Base-by-base conservation (phyloP, 2,329 filamentous ascomycete species). In the Sporothrix schenckii region DNA sequence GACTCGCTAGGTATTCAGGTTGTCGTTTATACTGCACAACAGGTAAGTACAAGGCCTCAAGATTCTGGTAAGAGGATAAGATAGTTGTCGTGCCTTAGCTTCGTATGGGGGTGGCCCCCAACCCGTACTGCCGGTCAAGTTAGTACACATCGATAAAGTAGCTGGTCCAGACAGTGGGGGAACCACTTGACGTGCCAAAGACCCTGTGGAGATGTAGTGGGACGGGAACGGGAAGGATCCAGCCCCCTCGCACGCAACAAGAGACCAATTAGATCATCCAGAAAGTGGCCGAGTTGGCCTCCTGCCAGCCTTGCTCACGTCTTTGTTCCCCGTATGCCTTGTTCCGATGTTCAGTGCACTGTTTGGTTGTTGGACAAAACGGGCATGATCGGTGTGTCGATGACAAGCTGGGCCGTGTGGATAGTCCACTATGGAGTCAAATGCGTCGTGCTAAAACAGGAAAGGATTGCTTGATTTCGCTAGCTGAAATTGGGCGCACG, bases 361-460 rank as follows among this genome's bases (percentile, higher is more conserved):
- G 10, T n/a, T 3, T 24, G 2, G 19, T n/a, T 13, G n/a, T 7
- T 30, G 65, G 34, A 44, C 50, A 16, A 58, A 68, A 34, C 4
- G 13, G 52, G 66, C 13, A 68, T 58, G 30, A 53, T 58, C 58
- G 14, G 14, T 24, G 52, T 58, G 66, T 21, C 66, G 52, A n/a
- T 39, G 27, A 11, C 66, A 19, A 68, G 66, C 66, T 68, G 53
- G 66, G 21, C 1, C 50, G 50, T 50, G 34, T 13, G 50, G 34
- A 54, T 50, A 50, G 44, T 56, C 41, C 50, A 27, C 7, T 5
- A 50, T 34, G 30, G 16, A 9, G 63, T 7, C 21, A 14, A 53
- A 30, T 53, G 63, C 44, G 49, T 54, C 19, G 16, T 19, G 58
- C 16, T 14, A 41, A 19, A 53, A 14, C 4, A 30, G 30, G 30